Evolutionary conservation across 176 grass and related monocot genomes (phyloP), one percentile per base, ranked within the genome.

Genomic region (Luzula sylvatica): DNA sequence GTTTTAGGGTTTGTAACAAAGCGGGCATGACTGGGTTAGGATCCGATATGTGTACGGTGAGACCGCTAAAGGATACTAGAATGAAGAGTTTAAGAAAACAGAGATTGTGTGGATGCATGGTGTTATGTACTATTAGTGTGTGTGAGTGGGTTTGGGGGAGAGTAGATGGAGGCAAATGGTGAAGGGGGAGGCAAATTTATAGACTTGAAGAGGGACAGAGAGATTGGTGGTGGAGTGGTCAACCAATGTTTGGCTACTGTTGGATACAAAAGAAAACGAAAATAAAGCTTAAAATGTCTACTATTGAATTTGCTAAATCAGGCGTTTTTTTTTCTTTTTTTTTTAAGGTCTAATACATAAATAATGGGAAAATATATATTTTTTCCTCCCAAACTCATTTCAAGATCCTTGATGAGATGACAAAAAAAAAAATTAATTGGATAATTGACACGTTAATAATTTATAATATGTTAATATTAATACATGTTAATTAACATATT

Each of bases 21-120:
- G 72, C 42, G 0, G 77, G 23, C 32, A 78, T 65, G 19, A 47
- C n/a, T 0, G 15, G 42, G 57, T 69, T 76, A 0, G 66, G 66
- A 65, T 95, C 70, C 7, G 88, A 86, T 30, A 95, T 81, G 56
- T 88, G 83, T 76, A 88, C 78, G 72, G 88, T 76, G 2, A 88
- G 47, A 67, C 79, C 66, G 66, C 50, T 68, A 2, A 95, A 69
- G 22, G 65, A 70, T 11, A 95, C 61, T 25, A 95, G 65, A 15
- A 88, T 49, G 30, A 78, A 72, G 61, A 88, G 81, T 71, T 82
- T 79, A 49, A 96, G 48, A 65, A 65, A 74, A 59, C 57, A 15
- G 26, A 70, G 58, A 46, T 43, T 47, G 30, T 75, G 68, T 11
- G 40, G 50, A 44, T 63, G 69, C 77, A 93, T 81, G 57, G 48